Evolutionary conservation across 2,329 filamentous ascomycete genomes (phyloP).

Genomic region (Biscogniauxia marginata): DNA sequence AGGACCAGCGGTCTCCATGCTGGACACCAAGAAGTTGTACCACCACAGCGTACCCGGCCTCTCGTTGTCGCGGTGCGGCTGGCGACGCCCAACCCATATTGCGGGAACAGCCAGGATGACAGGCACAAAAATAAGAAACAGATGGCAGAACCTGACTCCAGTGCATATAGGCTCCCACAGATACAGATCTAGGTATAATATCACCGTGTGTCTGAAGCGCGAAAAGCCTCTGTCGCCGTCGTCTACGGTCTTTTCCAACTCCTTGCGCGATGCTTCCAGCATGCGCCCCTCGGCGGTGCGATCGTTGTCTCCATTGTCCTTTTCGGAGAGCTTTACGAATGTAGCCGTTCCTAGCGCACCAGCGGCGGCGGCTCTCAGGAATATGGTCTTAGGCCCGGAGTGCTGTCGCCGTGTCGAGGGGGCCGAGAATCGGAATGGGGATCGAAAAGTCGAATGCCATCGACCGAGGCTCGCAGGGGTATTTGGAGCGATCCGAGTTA

Average conservation of each 20-base stretch:
- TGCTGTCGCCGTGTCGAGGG: slow-evolving; percentile 6
- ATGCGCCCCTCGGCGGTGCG: slow-evolving; percentile 81
- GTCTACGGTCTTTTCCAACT: slow-evolving; percentile 69
- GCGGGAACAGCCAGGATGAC: slow-evolving; percentile 77
- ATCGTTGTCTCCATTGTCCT: slow-evolving; percentile 47
- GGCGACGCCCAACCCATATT: slow-evolving; percentile 73
- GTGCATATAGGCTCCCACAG: slow-evolving; percentile 87
- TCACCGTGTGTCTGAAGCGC: slow-evolving; percentile 56
- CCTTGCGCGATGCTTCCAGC: slow-evolving; percentile 76
- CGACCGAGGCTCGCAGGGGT: slow-evolving; percentile 13
- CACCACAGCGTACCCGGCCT: slow-evolving; percentile 85
- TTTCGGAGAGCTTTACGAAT: slow-evolving; percentile 58
- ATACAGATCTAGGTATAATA: slow-evolving; percentile 68
- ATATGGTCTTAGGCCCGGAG: slow-evolving; percentile 26
- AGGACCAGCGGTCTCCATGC: slow-evolving; percentile 91
- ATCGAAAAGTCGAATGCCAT: slow-evolving; percentile 22
- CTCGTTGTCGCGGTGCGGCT: slow-evolving; percentile 67
- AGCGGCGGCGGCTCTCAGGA: slow-evolving; percentile 41
- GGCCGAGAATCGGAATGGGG: slow-evolving; percentile 7
- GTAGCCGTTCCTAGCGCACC: slow-evolving; percentile 51
- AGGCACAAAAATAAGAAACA: slow-evolving; percentile 86
- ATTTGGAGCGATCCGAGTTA: slow-evolving; percentile 13
- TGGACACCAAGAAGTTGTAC: slow-evolving; percentile 82
- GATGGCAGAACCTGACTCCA: slow-evolving; percentile 80
- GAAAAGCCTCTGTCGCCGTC: slow-evolving; percentile 59